Base-by-base conservation (phyloP, 345 rosid genomes). In the Citrus inodora region DNA sequence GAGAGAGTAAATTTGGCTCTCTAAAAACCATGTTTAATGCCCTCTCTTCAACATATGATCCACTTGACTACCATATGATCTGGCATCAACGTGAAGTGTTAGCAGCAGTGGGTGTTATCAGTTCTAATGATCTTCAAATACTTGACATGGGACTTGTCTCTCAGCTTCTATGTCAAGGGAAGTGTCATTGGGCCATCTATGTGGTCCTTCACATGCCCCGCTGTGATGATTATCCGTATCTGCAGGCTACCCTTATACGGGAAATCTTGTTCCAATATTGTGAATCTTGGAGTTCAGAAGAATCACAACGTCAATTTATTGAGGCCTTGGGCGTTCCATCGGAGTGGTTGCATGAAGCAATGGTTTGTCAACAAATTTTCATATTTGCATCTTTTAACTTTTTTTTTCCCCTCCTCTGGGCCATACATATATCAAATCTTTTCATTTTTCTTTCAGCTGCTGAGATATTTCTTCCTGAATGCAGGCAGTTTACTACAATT, bases 21-120 rank as follows among this genome's bases (percentile, higher is more conserved):
- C 73, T 90, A 82, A 94, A 92, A 87, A 88, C 88, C 42, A 96
- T 94, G 99, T 87, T 94, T 79, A 96, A 97, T 86, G 88, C 93
- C 82, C 88, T 86, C 81, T 90, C 98, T 76, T 96, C 98, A 64
- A 94, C 98, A 55, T 70, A 90, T 74, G 98, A 96, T 88, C 97
- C 98, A 71, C 98, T 96, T 72, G 99, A 96, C 89, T 87, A 89
- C 85, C 99, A 94, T 87, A 96, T 96, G 99, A 92, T 92, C 81
- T 96, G 98, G 98, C 98, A 94, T 90, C 90, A 94, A 78, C 87
- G 97, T 73, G 94, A 86, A 62, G 87, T 91, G 67, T 77, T 96
- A 81, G 89, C 90, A 87, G 95, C 98, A 71, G 89, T 86, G 66
- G 99, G 95, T 42, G 88, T 93, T 80, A 83, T 92, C 85, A 79